Percentiles rank a stretch among this genome's conserved stretches.
phyloP scores from a whole-genome alignment of 108 stramenopile species.

The Chaetoceros muelleri region DNA sequence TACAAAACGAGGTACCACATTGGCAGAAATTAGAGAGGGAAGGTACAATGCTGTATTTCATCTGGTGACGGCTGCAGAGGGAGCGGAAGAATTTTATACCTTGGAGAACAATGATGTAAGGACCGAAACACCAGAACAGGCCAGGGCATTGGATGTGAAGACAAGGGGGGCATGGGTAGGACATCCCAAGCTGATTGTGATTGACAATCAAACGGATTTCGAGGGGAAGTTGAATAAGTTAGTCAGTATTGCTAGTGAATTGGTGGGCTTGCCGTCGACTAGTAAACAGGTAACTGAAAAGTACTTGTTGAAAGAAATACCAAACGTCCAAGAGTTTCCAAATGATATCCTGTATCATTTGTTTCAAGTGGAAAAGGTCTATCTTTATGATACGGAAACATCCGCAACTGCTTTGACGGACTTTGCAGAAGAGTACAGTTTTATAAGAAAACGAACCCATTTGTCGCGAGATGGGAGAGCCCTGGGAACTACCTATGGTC shows the following conservation, averaged over 20 bases:
- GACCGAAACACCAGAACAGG: conserved; percentile 75
- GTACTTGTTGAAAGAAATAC: conserved; percentile 41
- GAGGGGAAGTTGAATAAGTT: conserved; percentile 75
- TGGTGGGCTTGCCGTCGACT: conserved; percentile 68
- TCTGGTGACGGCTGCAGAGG: conserved; percentile 90
- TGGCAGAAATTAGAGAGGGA: conserved; percentile 61
- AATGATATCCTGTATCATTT: conserved; percentile 45
- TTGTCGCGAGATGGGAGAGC: conserved; percentile 18
- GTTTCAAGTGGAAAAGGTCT: conserved; percentile 71
- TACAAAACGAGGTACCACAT: conserved; percentile 29
- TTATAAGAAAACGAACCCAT: conserved; percentile 61
- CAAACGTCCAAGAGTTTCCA: conserved; percentile 43
- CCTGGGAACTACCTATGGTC: conserved; percentile 50
- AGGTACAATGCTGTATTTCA: conserved; percentile 94
- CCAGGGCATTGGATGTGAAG: conserved; percentile 52
- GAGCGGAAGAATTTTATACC: conserved; percentile 78
- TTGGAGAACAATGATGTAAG: conserved; percentile 85
- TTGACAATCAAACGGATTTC: conserved; percentile 79
- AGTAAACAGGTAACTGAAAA: conserved; percentile 52
- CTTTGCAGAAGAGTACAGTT: conserved; percentile 48
- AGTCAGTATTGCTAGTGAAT: conserved; percentile 44
- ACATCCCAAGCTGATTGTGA: conserved; percentile 52
- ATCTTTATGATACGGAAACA: conserved; percentile 12
- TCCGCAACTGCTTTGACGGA: too few species aligned
- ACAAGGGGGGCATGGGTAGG: conserved; percentile 79